These are phyloP conservation scores for Chlorella sorokiniana DNA, from an alignment of 139 green algal species.

Conservation along the genomic window DNA sequence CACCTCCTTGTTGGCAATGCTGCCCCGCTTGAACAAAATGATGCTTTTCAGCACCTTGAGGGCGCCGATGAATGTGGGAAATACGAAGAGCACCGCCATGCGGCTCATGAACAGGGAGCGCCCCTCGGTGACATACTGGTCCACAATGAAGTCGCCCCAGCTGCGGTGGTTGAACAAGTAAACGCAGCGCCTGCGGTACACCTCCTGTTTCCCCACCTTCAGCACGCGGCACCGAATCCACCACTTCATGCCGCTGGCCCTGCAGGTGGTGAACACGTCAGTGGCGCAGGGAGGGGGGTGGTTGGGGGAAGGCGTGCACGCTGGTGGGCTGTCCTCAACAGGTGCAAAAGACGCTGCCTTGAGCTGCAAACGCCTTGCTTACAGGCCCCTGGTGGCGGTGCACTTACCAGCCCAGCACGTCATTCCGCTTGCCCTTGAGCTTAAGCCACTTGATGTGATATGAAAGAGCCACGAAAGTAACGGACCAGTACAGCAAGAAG, in stretches of 20 bases:
- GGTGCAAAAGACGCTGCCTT: neutral
- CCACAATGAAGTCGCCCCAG: conserved; percentile 89
- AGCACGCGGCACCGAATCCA: conserved; percentile 50
- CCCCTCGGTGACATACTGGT: conserved; percentile 82
- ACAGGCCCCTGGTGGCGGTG: neutral
- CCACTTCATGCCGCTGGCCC: conserved; percentile 45
- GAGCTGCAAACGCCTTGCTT: neutral
- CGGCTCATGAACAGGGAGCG: conserved; percentile 78
- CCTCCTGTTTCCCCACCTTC: conserved; percentile 33
- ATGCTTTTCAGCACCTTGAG: conserved; percentile 63
- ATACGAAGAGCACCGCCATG: conserved; percentile 78
- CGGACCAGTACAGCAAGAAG: conserved; percentile 67
- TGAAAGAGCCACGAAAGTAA: conserved; percentile 47
- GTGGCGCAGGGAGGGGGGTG: too few relatives aligned
- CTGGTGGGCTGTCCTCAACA: neutral
- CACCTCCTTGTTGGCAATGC: conserved; percentile 77
- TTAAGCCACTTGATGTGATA: conserved; percentile 59
- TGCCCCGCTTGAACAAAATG: conserved; percentile 82
- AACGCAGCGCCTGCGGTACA: conserved; percentile 62
- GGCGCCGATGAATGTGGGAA: conserved; percentile 84
- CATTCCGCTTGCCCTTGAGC: conserved; percentile 52
- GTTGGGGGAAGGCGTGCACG: conserved; percentile 21
- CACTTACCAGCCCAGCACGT: conserved; percentile 67
- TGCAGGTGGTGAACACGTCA: conserved; percentile 54
- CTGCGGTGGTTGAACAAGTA: conserved; percentile 88